These are phyloP conservation scores for Phytophthora sp. DNA, from an alignment of 352 stramenopile genomes.

Conservation along the genomic window DNA sequence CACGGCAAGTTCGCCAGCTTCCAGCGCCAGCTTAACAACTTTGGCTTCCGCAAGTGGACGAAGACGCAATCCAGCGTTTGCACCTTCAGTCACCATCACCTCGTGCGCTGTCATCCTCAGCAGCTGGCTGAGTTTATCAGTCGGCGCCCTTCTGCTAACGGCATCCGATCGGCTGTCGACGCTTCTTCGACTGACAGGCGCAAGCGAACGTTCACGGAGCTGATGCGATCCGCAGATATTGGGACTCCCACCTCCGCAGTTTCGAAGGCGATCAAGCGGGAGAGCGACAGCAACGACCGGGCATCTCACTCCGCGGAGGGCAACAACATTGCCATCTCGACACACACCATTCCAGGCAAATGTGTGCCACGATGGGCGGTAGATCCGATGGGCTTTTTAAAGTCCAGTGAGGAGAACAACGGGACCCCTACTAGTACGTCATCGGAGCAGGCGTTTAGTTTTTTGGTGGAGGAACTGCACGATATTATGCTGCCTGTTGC, in stretches of 20 bases:
- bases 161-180: conserved; percentile 15
- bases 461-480: conserved; percentile 40
- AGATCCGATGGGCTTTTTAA: conserved; percentile 39
- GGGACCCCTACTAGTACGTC: conserved; percentile 32
- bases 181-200: conserved; percentile 16
- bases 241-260: background rate
- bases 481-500: conserved; percentile 37
- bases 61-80: conserved; percentile 83
- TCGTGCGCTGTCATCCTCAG: conserved; percentile 65
- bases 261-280: conserved; percentile 36
- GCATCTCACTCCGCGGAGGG: conserved; percentile 4
- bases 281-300: conserved; percentile 16
- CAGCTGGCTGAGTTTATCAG: conserved; percentile 62
- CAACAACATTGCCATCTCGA: background rate
- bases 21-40: conserved; percentile 94
- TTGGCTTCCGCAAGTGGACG: conserved; percentile 90
- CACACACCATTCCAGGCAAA: conserved; percentile 8
- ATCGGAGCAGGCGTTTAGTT: conserved; percentile 37
- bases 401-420: conserved; percentile 14
- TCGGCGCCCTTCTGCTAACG: conserved; percentile 24
- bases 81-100: conserved; percentile 79
- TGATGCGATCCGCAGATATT: conserved; percentile 28
- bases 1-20: conserved; percentile 94
- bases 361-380: conserved; percentile 20
- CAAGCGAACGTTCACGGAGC: conserved; percentile 33